These are phyloP conservation scores for Saitozyma podzolica DNA, from an alignment of 768 basidiomycete species.

Conservation along the genomic window DNA sequence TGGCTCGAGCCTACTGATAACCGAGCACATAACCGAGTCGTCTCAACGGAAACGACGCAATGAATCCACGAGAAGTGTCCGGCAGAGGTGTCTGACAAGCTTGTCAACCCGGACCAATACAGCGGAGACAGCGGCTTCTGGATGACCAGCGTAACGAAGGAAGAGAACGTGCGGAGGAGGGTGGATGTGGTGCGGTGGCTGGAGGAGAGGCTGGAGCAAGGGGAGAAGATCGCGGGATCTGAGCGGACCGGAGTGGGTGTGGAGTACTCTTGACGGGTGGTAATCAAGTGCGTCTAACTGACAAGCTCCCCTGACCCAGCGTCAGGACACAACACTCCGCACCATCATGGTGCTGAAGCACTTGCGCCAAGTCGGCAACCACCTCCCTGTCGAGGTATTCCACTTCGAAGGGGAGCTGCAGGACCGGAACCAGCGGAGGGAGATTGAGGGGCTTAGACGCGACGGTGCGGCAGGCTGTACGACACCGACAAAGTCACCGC, in stretches of 20 bases:
- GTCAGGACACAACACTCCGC: conserved; percentile 52
- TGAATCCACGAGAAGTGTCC: no score
- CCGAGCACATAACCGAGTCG: no score
- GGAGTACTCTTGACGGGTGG: conserved; percentile 55
- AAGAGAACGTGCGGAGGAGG: conserved; percentile 42
- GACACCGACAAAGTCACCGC: no score
- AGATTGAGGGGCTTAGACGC: conserved; percentile 50
- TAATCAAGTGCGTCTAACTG: conserved; percentile 44
- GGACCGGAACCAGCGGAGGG: conserved; percentile 22
- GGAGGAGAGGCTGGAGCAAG: conserved; percentile 31
- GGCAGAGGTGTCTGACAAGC: conserved; percentile 35
- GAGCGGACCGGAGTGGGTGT: conserved; percentile 32
- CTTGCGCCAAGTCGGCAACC: conserved; percentile 46
- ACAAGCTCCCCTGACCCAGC: not conserved
- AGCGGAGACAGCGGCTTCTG: conserved; percentile 49
- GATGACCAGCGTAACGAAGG: conserved; percentile 31
- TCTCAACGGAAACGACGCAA: no score
- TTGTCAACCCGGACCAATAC: conserved; percentile 54
- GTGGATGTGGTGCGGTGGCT: conserved; percentile 48
- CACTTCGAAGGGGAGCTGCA: conserved; percentile 54
- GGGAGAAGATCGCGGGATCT: conserved; percentile 31
- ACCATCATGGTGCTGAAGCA: conserved; percentile 51
- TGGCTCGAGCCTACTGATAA: no score
- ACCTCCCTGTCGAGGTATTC: conserved; percentile 55
- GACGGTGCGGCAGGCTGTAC: no score